Base-by-base conservation (phyloP, 2,329 filamentous ascomycete genomes). In the Mycogone perniciosa region DNA sequence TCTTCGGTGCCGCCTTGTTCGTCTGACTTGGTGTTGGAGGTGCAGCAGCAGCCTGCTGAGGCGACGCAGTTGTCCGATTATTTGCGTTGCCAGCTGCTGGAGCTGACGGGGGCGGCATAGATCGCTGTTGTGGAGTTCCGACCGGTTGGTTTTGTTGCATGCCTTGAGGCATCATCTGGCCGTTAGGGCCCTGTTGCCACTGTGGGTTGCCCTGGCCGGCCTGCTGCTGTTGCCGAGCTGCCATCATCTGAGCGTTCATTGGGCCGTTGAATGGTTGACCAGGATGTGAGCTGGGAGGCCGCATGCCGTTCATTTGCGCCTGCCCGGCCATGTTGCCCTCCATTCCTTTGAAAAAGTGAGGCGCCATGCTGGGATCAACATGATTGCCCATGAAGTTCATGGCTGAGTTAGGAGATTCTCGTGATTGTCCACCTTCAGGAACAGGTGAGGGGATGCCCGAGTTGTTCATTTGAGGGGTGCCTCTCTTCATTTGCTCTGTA, bases 401-500 rank as follows among this genome's bases (percentile, higher is more conserved):
- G 46, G 72, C 74, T 11, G 77, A 71, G 69, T 76, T 82, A 45
- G 84, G 84, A 52, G 84, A 88, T 67, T 76, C 80, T 60, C 76
- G 79, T 53, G 80, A 87, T 72, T 78, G 83, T 10, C 72, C 75
- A 31, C 81, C 85, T 62, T 88, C 87, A 3, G 85, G 84, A 55
- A 87, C 75, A 6, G 83, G 86, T 27, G 84, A 89, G 27, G 85
- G 84, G 57, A 89, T 82, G 50, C 79, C 82, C 35, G 78, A 78
- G 52, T 80, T 80, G 60, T 80, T 80, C 77, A 89, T 83, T 67
- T 88, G 86, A 29, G 86, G 85, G 29, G 85, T 88, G 45, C 82
- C 82, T 46, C 87, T 84, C 75, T 88, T 89, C 77, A 89, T 89
- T 68, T 87, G 85, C 55, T 91, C 88, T 41, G 78, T 75, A 26